Conservation (phyloP, 2,329 filamentous ascomycete genomes). For the Pseudophaeomoniella oleicola region DNA sequence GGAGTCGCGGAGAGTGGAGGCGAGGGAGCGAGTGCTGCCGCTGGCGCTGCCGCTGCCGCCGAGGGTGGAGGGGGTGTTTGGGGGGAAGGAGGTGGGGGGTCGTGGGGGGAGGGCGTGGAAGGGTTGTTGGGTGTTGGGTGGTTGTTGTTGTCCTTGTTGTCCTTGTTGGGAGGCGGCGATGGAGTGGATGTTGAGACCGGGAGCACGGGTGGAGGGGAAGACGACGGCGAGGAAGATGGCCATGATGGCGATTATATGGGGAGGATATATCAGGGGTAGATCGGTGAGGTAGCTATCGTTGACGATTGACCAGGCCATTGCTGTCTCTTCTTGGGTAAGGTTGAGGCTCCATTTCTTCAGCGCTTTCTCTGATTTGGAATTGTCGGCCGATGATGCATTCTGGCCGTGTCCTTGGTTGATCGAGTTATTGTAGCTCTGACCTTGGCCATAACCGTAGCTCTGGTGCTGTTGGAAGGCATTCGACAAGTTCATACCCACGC, state of each 20-base stretch:
- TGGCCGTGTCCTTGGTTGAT: not conserved
- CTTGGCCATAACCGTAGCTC: not conserved
- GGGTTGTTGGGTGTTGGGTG: constrained; percentile 6
- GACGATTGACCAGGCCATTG: constrained; percentile 66
- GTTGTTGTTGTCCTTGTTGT: not conserved
- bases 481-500: not conserved
- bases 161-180: not conserved
- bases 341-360: constrained; percentile 39
- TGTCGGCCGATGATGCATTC: not conserved
- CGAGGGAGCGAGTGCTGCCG: not conserved
- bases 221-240: constrained; percentile 75
- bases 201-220: constrained; percentile 45
- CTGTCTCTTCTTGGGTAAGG: constrained; percentile 63
- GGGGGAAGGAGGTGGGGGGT: constrained; percentile 9
- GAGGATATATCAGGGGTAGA: constrained; percentile 68
- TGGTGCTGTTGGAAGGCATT: not conserved
- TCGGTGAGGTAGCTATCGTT: constrained; percentile 92
- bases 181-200: constrained; percentile 5
- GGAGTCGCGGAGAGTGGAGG: not conserved
- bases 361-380: constrained; percentile 16
- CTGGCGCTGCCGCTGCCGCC: constrained; percentile 4
- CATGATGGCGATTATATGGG: constrained; percentile 79
- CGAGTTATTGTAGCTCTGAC: not conserved
- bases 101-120: not conserved
- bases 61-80: constrained; percentile 17